Conservation (phyloP, 2,329 filamentous ascomycete species). For the Thielaviopsis populi region DNA sequence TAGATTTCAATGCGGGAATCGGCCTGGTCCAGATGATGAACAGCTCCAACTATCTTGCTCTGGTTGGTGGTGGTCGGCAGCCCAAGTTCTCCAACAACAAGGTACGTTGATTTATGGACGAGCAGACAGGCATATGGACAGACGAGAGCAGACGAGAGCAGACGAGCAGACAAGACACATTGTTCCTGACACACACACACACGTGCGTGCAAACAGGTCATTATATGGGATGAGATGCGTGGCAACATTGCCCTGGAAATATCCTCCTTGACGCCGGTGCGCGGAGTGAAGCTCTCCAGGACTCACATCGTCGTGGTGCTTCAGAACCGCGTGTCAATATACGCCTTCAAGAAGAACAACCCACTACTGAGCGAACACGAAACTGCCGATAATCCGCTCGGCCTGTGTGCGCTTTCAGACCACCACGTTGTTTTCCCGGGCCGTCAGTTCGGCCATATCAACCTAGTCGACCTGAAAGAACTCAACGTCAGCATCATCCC, state of each 20-base stretch:
- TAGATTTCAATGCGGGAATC: conserved; percentile 69
- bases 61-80: conserved; percentile 74
- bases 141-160: no score
- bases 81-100: conserved; percentile 83
- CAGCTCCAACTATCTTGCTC: conserved; percentile 69
- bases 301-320: conserved; percentile 67
- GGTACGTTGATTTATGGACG: conserved; percentile 27
- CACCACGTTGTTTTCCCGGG: conserved; percentile 72
- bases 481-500: conserved; percentile 86
- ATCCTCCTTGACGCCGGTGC: conserved; percentile 64
- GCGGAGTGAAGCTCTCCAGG: conserved; percentile 62
- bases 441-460: conserved; percentile 74
- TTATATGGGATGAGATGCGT: conserved; percentile 84
- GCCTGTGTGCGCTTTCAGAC: conserved; percentile 62
- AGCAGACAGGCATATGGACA: no score
- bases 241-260: conserved; percentile 60
- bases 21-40: conserved; percentile 77
- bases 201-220: conserved; percentile 34
- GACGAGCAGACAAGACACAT: not conserved
- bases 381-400: conserved; percentile 70
- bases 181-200: not conserved
- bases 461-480: conserved; percentile 63
- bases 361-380: conserved; percentile 61
- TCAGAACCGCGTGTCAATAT: conserved; percentile 67
- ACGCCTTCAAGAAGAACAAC: conserved; percentile 60